phyloP scores from a whole-genome alignment of 495 filamentous ascomycete genomes.

The Bombardia bombarda region DNA sequence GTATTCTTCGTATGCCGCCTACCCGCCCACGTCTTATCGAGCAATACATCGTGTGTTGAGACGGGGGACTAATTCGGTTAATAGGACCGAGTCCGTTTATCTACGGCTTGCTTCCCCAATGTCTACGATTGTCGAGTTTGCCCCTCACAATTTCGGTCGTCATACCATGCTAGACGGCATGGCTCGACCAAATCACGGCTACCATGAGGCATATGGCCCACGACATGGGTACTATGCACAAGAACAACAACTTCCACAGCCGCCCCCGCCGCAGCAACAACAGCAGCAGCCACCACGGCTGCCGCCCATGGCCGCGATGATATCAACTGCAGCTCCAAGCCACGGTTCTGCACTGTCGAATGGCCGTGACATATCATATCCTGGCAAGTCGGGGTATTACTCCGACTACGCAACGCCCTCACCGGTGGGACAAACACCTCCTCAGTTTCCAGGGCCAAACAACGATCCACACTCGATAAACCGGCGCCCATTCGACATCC shows the following conservation, averaged over 20 bases:
- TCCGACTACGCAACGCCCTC: constrained; percentile 30
- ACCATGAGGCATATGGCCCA: constrained; percentile 33
- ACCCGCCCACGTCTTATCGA: constrained; percentile 1
- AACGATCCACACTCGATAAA: constrained; percentile 23
- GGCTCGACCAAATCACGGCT: constrained; percentile 35
- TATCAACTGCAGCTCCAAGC: constrained; percentile 13
- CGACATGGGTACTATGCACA: constrained; percentile 30
- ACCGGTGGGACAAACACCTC: constrained; percentile 28
- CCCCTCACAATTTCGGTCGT: constrained; percentile 32
- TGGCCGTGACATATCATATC: constrained; percentile 20
- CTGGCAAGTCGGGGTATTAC: constrained; percentile 15
- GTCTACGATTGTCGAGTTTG: constrained; percentile 32
- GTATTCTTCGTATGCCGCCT: constrained; percentile 3
- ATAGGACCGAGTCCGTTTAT: constrained; percentile 9
- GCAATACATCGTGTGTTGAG: constrained; percentile 1
- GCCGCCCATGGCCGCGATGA: constrained; percentile 24
- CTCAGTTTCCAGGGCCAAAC: constrained; percentile 24
- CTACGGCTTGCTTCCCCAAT: constrained; percentile 18
- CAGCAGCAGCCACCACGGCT: constrained; percentile 18
- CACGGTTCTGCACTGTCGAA: constrained; percentile 16
- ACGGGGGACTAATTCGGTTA: constrained; percentile 13
- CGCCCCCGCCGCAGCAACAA: constrained; percentile 1
- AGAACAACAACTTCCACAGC: constrained; percentile 23
- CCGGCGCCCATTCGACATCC: constrained; percentile 25
- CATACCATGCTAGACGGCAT: constrained; percentile 39